Base-by-base conservation (phyloP, 1,139 yeast species). In the Kluyveromyces marxianus region DNA sequence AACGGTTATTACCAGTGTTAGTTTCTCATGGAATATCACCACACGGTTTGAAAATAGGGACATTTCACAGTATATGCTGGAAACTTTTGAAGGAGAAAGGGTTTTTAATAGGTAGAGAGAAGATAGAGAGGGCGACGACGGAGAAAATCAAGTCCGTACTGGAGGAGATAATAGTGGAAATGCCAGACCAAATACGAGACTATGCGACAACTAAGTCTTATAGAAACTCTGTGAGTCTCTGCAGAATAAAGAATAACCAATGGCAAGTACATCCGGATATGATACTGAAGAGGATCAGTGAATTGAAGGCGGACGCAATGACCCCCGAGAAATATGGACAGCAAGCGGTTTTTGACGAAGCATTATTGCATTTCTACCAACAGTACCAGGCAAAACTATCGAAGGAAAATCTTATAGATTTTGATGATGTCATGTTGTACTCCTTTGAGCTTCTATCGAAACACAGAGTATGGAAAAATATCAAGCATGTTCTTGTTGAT, bases 11-110 rank as follows among this genome's bases (percentile, higher is more conserved):
- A 0, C 50, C 45, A 1, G 47, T 80, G 44, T 61, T 88, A 5
- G 57, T 64, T 27, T 66, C 60, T 3, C 67, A 77, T 2, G 69
- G 68, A 25, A 58, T 72, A 1, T 53, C 67, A 25, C 48, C 67
- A 2, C 58, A 71, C 2, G 68, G 69, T 28, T 65, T 89, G 25
- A 65, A 81, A 47, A 78, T 88, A 36, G 97, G 97, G 1, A 90
- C 97, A 0, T 89, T 90, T 60, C 97, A 90, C 60, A 79, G 92
- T 45, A 75, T 89, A 25, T 85, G 96, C 59, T 74, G 74, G 48
- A 67, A 79, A 40, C 72, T 85, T 30, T 65, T 90, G 37, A 69
- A 72, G 49, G 68, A 69, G 35, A 77, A 77, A 61, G 94, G 95
- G 1, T 50, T 62, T 21, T 63, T 68, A 39, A 65, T 80, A 3